Conservation (phyloP, 176 grass and related monocot genomes). For the Oryza meyeriana region DNA sequence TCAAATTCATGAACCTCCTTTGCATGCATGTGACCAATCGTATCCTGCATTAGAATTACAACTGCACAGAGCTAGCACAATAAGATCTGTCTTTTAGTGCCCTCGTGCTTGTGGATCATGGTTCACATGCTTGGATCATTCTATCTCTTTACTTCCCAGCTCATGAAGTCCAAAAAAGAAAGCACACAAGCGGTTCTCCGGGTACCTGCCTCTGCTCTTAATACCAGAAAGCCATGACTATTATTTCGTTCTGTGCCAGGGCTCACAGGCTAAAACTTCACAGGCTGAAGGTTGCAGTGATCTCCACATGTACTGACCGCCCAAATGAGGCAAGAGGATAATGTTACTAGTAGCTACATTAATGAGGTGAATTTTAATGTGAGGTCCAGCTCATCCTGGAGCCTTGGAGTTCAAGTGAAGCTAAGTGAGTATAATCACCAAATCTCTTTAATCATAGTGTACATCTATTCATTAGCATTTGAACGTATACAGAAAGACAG, state of each 20-base stretch:
- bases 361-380: background rate
- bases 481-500: background rate
- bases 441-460: slow-evolving; percentile 34
- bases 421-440: slow-evolving; percentile 22
- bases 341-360: background rate
- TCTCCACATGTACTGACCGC: slow-evolving; percentile 7
- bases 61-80: slow-evolving; percentile 14
- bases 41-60: slow-evolving; percentile 8
- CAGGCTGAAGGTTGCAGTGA: slow-evolving; percentile 22
- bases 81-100: slow-evolving; percentile 37
- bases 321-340: slow-evolving; percentile 16
- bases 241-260: slow-evolving; percentile 23
- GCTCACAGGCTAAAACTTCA: slow-evolving; percentile 37
- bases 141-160: slow-evolving; percentile 5
- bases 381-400: slow-evolving; percentile 18
- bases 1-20: slow-evolving; percentile 15
- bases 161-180: slow-evolving; percentile 27
- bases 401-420: slow-evolving; percentile 49
- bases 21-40: slow-evolving; percentile 5
- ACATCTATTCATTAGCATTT: background rate
- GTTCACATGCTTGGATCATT: slow-evolving; percentile 50
- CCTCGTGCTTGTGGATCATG: slow-evolving; percentile 29
- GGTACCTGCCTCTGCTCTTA: slow-evolving; percentile 1
- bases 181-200: background rate
- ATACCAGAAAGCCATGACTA: slow-evolving; percentile 17